A percentile compares a stretch with the other conserved stretches of the same genome.
These are phyloP conservation scores for Telopea speciosissima DNA, from an alignment of 177 flowering plant genomes.

Conservation along the genomic window DNA sequence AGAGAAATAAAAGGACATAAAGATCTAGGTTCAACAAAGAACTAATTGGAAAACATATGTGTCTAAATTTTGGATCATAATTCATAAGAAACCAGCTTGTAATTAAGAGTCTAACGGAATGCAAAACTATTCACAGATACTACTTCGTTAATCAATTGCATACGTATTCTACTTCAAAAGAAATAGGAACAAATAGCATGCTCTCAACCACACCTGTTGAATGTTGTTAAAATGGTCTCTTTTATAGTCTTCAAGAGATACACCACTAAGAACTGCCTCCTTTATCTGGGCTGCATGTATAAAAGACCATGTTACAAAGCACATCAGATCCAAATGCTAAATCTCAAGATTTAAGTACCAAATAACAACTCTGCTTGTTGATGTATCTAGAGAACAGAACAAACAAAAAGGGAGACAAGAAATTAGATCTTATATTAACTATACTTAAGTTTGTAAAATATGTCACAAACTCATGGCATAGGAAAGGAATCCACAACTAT, in stretches of 20 bases:
- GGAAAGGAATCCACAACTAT: too few species aligned
- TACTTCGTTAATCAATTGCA: background rate
- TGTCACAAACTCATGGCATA: too few species aligned
- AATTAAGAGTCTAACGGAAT: background rate
- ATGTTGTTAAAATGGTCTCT: slow-evolving; percentile 78
- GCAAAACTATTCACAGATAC: background rate
- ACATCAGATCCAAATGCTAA: background rate
- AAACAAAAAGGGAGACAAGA: too few species aligned
- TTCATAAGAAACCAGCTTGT: background rate
- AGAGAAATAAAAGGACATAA: too few species aligned
- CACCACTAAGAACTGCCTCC: slow-evolving; percentile 89
- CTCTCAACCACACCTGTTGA: slow-evolving; percentile 54
- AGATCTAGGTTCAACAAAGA: background rate
- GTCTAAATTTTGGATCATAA: background rate
- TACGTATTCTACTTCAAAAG: background rate
- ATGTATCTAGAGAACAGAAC: background rate
- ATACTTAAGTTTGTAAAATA: too few species aligned
- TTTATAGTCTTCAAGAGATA: slow-evolving; percentile 81
- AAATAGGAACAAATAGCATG: background rate
- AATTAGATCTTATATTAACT: too few species aligned
- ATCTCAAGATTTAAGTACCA: background rate
- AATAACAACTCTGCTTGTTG: too few species aligned
- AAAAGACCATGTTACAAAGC: slow-evolving; percentile 1
- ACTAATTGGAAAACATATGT: background rate
- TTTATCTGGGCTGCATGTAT: slow-evolving; percentile 63